phyloP scores from a whole-genome alignment of 106 monocot species.

The Dendrobium chrysotoxum region DNA sequence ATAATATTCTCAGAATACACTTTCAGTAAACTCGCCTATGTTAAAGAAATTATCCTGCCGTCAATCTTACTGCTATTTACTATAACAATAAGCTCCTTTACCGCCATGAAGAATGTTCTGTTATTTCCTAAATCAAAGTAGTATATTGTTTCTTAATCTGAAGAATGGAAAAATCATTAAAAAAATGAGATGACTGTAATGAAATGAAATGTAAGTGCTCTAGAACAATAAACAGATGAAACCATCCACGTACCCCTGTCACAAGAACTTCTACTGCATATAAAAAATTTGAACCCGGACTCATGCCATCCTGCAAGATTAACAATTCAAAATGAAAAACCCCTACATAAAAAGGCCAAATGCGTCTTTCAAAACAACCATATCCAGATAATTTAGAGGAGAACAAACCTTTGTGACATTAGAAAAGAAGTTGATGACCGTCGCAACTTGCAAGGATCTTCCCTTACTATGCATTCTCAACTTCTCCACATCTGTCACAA shows the following conservation, averaged over 20 bases:
- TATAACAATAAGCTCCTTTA: background rate
- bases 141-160: background rate
- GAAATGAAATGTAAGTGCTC: background rate
- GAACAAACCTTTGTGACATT: constrained; percentile 58
- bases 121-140: background rate
- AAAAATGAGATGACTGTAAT: background rate
- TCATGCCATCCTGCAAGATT: constrained; percentile 61
- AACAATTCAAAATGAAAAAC: constrained; percentile 2
- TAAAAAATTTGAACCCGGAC: constrained; percentile 87
- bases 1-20: background rate
- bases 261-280: constrained; percentile 91
- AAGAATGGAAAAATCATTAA: background rate
- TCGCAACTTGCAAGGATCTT: constrained; percentile 52
- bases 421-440: constrained; percentile 76
- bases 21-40: background rate
- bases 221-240: background rate
- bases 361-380: background rate
- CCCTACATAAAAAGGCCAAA: background rate
- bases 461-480: constrained; percentile 67
- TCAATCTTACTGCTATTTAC: background rate
- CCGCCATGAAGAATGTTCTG: background rate
- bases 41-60: background rate
- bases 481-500: constrained; percentile 96
- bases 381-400: background rate
- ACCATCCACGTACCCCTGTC: constrained; percentile 61